Base-by-base conservation (phyloP, 2,329 filamentous ascomycete species). In the Trichophyton schoenleinii region DNA sequence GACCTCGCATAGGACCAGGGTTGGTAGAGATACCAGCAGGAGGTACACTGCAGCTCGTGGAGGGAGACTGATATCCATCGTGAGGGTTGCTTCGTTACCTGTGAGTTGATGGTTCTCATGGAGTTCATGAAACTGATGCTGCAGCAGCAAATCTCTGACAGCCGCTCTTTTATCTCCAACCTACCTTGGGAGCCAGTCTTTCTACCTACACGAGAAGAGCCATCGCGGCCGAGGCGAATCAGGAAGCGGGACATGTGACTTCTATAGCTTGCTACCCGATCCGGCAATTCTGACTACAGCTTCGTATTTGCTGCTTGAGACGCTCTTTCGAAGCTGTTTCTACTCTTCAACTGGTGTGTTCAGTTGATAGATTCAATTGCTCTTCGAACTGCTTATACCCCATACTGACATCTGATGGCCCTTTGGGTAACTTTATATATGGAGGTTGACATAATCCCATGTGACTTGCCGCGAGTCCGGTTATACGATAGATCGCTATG, bases 1-100 rank as follows among this genome's bases (percentile, higher is more conserved):
- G 57, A 63, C 63, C 48, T 70, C 69, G 8, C 66, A 70, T 60
- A 70, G 31, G 13, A 68, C 64, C 9, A 71, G 63, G 7, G 68
- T 52, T 3, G 69, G 69, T 8, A 71, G 62, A 1, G 68, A 65
- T 34, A 59, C 64, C 28, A 68, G 60, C n/a, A 70, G 66, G 3
- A 70, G 63, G 48, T 63, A 65, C 11, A 64, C 60, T 20, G 64
- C 62, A 18, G 60, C 62, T 25, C 41, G 28, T 18, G 66, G 66
- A 46, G 57, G 69, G 65, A 66, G 74, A 18, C 36, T 57, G 58
- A 65, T 15, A 22, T 52, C 3, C 60, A 62, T 62, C 2, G 11
- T 59, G 52, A 31, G 22, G 28, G 1, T 31, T 38, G 8, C 34
- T 38, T 38, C 9, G 8, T 55, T 38, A 5, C 18, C 20, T 20